phyloP scores from a whole-genome alignment of 495 filamentous ascomycete species.

The Bryoglossum gracile region DNA sequence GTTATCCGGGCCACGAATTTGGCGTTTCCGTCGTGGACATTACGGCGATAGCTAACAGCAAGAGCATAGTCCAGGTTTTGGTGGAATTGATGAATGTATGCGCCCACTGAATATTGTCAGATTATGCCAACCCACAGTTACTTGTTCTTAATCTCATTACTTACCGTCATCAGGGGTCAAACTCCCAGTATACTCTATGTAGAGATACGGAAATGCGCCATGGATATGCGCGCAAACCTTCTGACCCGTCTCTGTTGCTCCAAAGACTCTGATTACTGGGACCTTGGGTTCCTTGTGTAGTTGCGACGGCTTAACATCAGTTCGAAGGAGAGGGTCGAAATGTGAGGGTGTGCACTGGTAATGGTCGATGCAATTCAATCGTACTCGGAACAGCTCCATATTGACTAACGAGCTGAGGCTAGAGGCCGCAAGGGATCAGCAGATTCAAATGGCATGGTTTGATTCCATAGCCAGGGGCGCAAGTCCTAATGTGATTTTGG shows the following conservation, averaged over 20 bases:
- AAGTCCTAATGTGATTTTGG: too few species aligned
- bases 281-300: slow-evolving; percentile 57
- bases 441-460: background rate
- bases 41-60: slow-evolving; percentile 71
- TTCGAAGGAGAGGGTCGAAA: slow-evolving; percentile 74
- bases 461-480: too few species aligned
- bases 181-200: slow-evolving; percentile 74
- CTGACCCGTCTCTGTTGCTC: slow-evolving; percentile 89
- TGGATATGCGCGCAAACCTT: slow-evolving; percentile 96
- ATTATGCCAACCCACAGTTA: background rate
- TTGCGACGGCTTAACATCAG: slow-evolving; percentile 41
- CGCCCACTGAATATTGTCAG: slow-evolving; percentile 44
- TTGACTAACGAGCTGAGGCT: background rate
- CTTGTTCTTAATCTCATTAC: background rate
- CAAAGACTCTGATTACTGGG: slow-evolving; percentile 86
- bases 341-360: slow-evolving; percentile 72
- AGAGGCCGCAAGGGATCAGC: background rate
- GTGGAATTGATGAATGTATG: slow-evolving; percentile 65
- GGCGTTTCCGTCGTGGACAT: slow-evolving; percentile 56
- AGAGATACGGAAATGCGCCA: slow-evolving; percentile 91
- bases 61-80: slow-evolving; percentile 80
- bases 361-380: slow-evolving; percentile 90
- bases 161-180: slow-evolving; percentile 60
- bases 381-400: slow-evolving; percentile 70
- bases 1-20: slow-evolving; percentile 83